Evolutionary conservation across 345 rosid species (phyloP), one percentile per base, ranked within the genome.

Genomic region (Eucalyptus pauciflora): DNA sequence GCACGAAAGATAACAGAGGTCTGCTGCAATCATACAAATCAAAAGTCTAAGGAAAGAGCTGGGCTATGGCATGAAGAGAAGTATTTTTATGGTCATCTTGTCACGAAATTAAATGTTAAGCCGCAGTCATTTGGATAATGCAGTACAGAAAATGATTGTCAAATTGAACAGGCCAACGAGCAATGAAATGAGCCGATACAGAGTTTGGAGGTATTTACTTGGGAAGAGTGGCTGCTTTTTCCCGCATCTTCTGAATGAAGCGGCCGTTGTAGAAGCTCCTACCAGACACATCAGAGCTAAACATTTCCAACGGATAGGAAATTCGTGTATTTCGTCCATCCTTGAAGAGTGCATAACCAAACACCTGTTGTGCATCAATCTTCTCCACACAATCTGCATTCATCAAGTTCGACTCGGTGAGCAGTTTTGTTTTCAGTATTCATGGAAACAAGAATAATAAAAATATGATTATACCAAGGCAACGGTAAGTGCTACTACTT

Each of bases 191-290:
- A 22, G 83, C 48, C 15, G 9, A 76, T 11, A 22, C 48, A 11
- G 48, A 76, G 85, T 76, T 41, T 1, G 24, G 85, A 41, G 0
- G 48, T 41, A 20, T 20, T 76, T 87, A 87, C 88, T 87, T 87
- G 54, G 51, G 83, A 0, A 87, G 79, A 48, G 88, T 13, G 13
- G 88, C 85, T 12, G 88, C 54, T 48, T 87, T 87, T 58, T 33
- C 50, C 83, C 88, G 88, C 88, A 87, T 87, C 62, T 31, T 87
- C 31, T 87, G 88, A 2, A 62, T 87, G 88, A 87, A 87, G 83
- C 83, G 88, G 22, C 88, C 88, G 13, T 87, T 87, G 88, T 87
- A 85, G 69, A 87, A 87, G 83, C 88, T 87, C 88, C 85, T 87
- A 20, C 88, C 88, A 1, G 88, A 60, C 54, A 87, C 88, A 87